Conservation (phyloP, 441 rosid genomes). For the Adansonia gregorii region DNA sequence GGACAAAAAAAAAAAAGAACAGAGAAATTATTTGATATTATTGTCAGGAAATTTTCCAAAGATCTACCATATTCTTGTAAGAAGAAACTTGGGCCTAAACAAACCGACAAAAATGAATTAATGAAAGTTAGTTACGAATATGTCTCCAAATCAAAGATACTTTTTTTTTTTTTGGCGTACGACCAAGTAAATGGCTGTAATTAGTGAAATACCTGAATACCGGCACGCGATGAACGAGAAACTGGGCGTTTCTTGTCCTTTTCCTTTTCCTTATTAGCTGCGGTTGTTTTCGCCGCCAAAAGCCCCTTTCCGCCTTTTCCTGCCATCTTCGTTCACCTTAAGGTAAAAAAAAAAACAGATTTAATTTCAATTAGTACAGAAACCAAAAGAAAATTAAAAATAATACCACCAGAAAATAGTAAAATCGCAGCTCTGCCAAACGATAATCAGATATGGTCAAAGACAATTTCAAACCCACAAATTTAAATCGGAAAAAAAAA, state of each 20-base stretch:
- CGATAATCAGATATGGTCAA: slow-evolving; percentile 1
- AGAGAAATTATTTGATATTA: not conserved
- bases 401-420: not conserved
- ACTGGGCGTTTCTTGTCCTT: slow-evolving; percentile 80
- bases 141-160: not conserved
- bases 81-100: not conserved
- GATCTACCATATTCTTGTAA: not conserved
- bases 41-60: not conserved
- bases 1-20: not conserved
- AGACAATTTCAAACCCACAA: not conserved
- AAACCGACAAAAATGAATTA: not conserved
- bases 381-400: not conserved
- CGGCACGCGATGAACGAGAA: slow-evolving; percentile 95
- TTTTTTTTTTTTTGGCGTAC: not conserved
- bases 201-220: slow-evolving; percentile 61
- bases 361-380: not conserved
- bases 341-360: not conserved
- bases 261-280: slow-evolving; percentile 74
- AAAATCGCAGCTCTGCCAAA: not conserved
- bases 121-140: not conserved
- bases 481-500: not conserved
- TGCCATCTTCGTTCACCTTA: slow-evolving; percentile 53
- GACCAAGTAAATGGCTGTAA: not conserved
- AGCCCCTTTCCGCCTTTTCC: slow-evolving; percentile 98
- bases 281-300: slow-evolving; percentile 76